Evolutionary conservation across 495 filamentous ascomycete species (phyloP).

Genomic region (Tuber calosporum): DNA sequence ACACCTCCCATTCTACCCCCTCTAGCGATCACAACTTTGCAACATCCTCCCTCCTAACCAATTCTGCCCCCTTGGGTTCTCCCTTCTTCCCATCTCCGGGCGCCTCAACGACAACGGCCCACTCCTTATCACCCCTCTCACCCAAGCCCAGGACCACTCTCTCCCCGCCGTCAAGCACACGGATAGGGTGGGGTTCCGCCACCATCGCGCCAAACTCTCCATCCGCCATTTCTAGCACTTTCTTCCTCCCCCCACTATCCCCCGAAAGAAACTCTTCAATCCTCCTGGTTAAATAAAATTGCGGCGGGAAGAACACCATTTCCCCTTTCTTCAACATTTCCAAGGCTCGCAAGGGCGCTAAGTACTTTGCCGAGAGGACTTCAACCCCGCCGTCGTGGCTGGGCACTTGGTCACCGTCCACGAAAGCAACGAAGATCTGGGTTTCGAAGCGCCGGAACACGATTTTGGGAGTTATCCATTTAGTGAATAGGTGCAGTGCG

Average conservation of each 20-base stretch:
- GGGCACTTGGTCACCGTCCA: conserved; percentile 50
- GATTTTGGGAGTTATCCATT: conserved; percentile 77
- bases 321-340: conserved; percentile 53
- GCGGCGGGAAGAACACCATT: conserved; percentile 83
- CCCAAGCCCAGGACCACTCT: conserved; percentile 58
- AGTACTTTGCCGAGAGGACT: conserved; percentile 72
- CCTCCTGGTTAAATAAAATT: conserved; percentile 68
- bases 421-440: conserved; percentile 91
- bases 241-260: conserved; percentile 43
- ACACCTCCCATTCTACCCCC: background rate
- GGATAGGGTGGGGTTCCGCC: conserved; percentile 62
- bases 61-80: conserved; percentile 51
- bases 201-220: conserved; percentile 66
- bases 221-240: conserved; percentile 38
- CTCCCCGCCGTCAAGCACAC: conserved; percentile 51
- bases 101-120: conserved; percentile 66
- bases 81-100: conserved; percentile 43
- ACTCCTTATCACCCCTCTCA: conserved; percentile 62
- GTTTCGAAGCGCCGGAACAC: conserved; percentile 73
- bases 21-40: conserved; percentile 11
- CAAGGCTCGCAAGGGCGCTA: conserved; percentile 63
- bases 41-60: conserved; percentile 52
- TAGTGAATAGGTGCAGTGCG: conserved; percentile 71
- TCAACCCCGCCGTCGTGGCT: conserved; percentile 80
- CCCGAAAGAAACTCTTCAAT: conserved; percentile 56